A percentile compares a stretch with the other conserved stretches of the same genome.
Conservation (phyloP, 768 basidiomycete genomes). For the Suillus bovinus region DNA sequence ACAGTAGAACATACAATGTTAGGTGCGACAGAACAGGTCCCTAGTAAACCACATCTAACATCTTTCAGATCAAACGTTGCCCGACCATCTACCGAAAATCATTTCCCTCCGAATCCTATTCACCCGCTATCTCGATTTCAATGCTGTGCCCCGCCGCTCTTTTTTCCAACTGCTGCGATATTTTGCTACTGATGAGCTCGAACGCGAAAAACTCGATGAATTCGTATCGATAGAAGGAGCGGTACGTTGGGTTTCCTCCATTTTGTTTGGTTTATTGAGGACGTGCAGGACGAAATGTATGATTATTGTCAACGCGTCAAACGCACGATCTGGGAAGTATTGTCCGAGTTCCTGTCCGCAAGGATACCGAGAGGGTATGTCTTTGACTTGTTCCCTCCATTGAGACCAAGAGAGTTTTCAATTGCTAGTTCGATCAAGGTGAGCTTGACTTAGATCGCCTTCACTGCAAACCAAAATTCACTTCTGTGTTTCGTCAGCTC, state of each 20-base stretch:
- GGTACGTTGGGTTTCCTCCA: conserved; percentile 38
- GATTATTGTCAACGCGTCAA: conserved; percentile 82
- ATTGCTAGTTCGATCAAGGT: conserved; percentile 78
- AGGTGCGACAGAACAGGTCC: conserved; percentile 33
- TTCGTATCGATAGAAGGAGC: conserved; percentile 74
- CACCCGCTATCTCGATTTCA: conserved; percentile 79
- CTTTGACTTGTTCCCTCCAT: conserved; percentile 85
- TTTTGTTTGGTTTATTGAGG: conserved; percentile 9
- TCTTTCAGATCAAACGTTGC: conserved; percentile 59
- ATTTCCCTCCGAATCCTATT: conserved; percentile 74
- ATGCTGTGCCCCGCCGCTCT: conserved; percentile 78
- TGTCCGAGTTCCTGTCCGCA: conserved; percentile 78
- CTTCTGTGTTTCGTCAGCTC: conserved; percentile 29
- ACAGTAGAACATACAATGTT: conserved; percentile 34
- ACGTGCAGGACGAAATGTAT: conserved; percentile 80
- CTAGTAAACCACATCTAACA: background rate
- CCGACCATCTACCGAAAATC: conserved; percentile 56
- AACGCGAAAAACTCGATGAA: conserved; percentile 82
- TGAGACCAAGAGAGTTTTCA: conserved; percentile 90
- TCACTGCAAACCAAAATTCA: background rate
- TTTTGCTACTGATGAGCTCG: conserved; percentile 75
- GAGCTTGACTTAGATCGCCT: background rate
- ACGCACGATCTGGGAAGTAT: conserved; percentile 80
- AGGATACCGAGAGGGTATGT: conserved; percentile 80
- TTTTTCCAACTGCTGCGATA: conserved; percentile 84